Base-by-base conservation (phyloP, 257 asterid species). In the Osmanthus fragrans region DNA sequence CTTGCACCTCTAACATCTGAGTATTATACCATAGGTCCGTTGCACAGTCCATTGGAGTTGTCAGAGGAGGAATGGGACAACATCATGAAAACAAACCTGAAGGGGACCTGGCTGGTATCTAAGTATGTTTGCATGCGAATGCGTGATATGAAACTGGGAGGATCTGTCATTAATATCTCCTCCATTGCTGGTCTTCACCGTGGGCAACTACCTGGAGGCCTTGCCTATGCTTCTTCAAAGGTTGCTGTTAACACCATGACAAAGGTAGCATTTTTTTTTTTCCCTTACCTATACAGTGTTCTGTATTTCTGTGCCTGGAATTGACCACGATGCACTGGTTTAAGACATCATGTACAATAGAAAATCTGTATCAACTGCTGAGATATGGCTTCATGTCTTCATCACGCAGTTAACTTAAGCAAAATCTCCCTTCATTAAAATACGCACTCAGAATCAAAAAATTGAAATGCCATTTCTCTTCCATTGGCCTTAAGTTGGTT, bases 121-220 rank as follows among this genome's bases (percentile, higher is more conserved):
- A 90, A 89, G 85, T 81, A 80, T 21, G 92, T 84, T 4, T 70
- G 92, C 34, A 49, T 9, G 39, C 83, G 6, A 25, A 87, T 90
- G 94, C 83, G 88, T 0, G 82, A 82, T 54, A 77, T 80, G 10
- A 75, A 83, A 3, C 70, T 3, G 8, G 91, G 92, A 12, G 94
- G 96, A 4, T 84, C 92, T 39, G 79, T 92, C 30, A 78, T 92
- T 47, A 92, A 89, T n/a, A 78, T 92, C 58, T 86, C 96, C n/a
- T 92, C 97, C 12, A 83, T 87, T 63, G 75, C 84, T 3, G 96
- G 92, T 40, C 87, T 89, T 25, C 74, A 89, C 3, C 91, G 96
- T 12, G 92, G 91, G 2, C 83, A 77, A 0, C 71, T 84, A 15
- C 91, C 88, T 0, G 97, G 97, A 7, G 77, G 81, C 19, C 87